Base-by-base conservation (phyloP, 192 early-diverging fungal genomes). In the Rhizoclosmatium sp. region DNA sequence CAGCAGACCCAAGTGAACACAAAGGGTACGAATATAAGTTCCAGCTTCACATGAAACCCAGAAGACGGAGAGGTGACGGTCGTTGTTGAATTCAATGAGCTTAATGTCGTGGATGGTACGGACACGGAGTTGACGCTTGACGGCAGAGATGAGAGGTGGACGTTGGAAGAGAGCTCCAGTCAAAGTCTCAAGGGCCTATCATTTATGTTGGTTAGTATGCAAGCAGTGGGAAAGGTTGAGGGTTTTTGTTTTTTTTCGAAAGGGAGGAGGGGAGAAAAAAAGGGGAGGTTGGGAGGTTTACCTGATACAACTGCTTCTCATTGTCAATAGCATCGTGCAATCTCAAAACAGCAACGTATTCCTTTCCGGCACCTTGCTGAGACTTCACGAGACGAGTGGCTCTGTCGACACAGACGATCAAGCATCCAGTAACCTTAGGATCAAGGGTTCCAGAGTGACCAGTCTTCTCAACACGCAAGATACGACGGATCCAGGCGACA, bases 11-110 rank as follows among this genome's bases (percentile, higher is more conserved):
- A 99, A 83, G 84, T 99, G 98, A 44, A 98, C 97, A 84, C 98
- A 99, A 69, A 99, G 85, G n/a, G 98, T 99, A 89, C 98, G 94
- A 85, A 99, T 97, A 82, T 99, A 99, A 14, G 98, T 99, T 74
- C 98, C 98, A 66, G 98, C 98, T 90, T 99, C 98, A 87, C 98
- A 99, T 69, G 89, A 92, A 49, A 95, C 97, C 97, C 97, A 98
- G 88, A 99, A 98, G 42, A 98, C 95, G 74, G 90, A 94, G 85
- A 99, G 85, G 80, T 99, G 94, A 59, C 96, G 92, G 80, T 98
- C 96, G 72, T 98, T 96, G 87, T 99, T 95, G 69, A 96, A 99
- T 87, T 99, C 98, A 59, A 95, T 73, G 72, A 99, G 87, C 89
- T 98, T 98, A 80, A 90, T 91, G 78, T 99, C 95, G 83, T 99